Evolutionary conservation across 192 early-diverging fungal genomes (phyloP), one percentile per base, ranked within the genome.

Genomic region (Coemansia sp.): DNA sequence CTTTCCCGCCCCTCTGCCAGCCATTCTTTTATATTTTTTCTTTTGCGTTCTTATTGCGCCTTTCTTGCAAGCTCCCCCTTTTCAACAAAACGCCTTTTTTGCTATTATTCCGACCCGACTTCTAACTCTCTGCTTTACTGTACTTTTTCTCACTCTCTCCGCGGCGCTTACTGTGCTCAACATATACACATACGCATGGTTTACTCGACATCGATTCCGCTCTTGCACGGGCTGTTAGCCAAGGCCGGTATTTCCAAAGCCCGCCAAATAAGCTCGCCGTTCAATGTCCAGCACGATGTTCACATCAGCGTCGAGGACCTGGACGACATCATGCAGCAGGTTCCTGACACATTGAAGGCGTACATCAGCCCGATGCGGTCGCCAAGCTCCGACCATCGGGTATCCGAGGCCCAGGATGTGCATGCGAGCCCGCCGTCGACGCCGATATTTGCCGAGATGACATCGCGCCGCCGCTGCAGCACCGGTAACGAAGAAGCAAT

Each of bases 281-380:
- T 75, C 68, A 82, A 82, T 60, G 74, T 82, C 6, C 69, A 82
- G 57, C 79, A 82, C 62, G 79, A 82, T 47, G 69, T 82, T 0
- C 79, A 82, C 51, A 82, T 82, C 48, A 76, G 79, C 64, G 72
- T 82, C n/a, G 79, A 82, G 57, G 79, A 82, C 64, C 60, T 82
- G 21, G 74, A 82, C 68, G 79, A 82, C 51, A 59, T 80, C 2
- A 62, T 80, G 71, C 67, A 73, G 41, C 68, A 80, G 65, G 67
- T 74, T 21, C 77, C 77, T 2, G 77, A 80, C 16, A 62, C 68
- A 10, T 61, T 54, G 65, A 80, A 74, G 65, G 64, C 68, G 26
- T 74, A 74, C 50, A 71, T 74, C 53, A 73, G 72, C 59, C 77
- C 77, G 14, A 19, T 21, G 41, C 49, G 67, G 54, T 71, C 72